These are phyloP conservation scores for Erodium moschatum DNA, from an alignment of 441 rosid species.

Conservation along the genomic window DNA sequence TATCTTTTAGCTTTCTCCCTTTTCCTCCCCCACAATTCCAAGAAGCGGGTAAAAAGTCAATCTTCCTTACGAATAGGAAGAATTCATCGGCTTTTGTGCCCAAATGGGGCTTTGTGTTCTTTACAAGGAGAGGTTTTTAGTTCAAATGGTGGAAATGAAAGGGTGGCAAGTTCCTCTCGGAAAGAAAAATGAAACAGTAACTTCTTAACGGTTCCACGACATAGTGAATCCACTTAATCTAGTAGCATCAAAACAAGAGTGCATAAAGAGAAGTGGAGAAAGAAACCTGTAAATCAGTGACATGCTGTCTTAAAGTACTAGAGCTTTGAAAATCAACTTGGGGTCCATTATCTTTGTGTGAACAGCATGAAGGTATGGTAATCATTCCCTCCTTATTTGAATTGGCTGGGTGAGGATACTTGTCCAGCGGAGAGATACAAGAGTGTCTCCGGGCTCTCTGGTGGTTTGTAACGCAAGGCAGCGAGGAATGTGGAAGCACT, in stretches of 20 bases:
- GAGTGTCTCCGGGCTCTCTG: slow-evolving; percentile 24
- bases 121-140: background rate
- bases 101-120: background rate
- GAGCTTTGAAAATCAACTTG: slow-evolving; percentile 15
- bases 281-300: slow-evolving; percentile 36
- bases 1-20: too few species aligned
- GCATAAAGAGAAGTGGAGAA: background rate
- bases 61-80: background rate
- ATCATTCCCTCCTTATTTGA: slow-evolving; percentile 21
- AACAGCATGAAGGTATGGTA: slow-evolving; percentile 18
- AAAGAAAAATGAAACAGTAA: background rate
- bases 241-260: background rate
- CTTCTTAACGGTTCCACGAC: background rate
- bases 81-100: background rate
- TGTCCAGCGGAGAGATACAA: slow-evolving; percentile 29
- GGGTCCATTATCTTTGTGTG: slow-evolving; percentile 16
- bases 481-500: slow-evolving; percentile 23
- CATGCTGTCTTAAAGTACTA: slow-evolving; percentile 23
- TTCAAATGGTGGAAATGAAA: too few species aligned
- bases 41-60: too few species aligned
- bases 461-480: slow-evolving; percentile 25
- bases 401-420: slow-evolving; percentile 29
- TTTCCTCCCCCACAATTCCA: too few species aligned
- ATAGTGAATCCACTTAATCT: background rate
- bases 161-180: too few species aligned